Evolutionary conservation across 305 asterid species (phyloP), one percentile per base, ranked within the genome.

Genomic region (Fraxinus angustifolia): DNA sequence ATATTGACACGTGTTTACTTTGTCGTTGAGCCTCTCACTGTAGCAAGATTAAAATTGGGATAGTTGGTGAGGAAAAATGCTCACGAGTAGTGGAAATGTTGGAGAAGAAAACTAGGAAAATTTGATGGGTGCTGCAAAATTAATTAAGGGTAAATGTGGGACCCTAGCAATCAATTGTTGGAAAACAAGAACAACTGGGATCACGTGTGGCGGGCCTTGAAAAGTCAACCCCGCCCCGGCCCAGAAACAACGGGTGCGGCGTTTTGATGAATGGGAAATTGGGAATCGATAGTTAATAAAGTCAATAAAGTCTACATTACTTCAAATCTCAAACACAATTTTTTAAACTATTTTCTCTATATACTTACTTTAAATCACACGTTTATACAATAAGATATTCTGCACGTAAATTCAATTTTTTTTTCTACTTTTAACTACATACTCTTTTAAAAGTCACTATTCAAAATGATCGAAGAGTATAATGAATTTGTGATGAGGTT

Each of bases 201-300:
- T 90, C 96, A 89, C 92, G 92, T 90, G 96, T 83, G 84, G 19
- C 35, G 67, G 30, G 76, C 85, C 84, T 85, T 85, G 86, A 72
- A 80, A 75, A 82, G 96, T 89, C 92, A 90, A 89, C 90, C 78
- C 90, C 73, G 23, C 21, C 34, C 76, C 84, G 86, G 89, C 88
- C 87, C 89, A 85, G 65, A 78, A 89, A 86, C 96, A 87, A 83
- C 91, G 92, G 79, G 86, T 87, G 90, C 96, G 94, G 93, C 96
- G 94, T 85, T 90, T 92, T 85, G 96, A 88, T 84, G 96, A 89
- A 79, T 56, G 93, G 87, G 90, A 14, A 48, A 48, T 48, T 48
- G 19, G 56, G 56, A 87, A 82, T 81, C 14, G 7, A 34, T 34
- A 3, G 73, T 67, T 67, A 23, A 23, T 23, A 23, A 67, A 28